Evolutionary conservation across 2,329 filamentous ascomycete genomes (phyloP).

Genomic region (Penicillium sp.): DNA sequence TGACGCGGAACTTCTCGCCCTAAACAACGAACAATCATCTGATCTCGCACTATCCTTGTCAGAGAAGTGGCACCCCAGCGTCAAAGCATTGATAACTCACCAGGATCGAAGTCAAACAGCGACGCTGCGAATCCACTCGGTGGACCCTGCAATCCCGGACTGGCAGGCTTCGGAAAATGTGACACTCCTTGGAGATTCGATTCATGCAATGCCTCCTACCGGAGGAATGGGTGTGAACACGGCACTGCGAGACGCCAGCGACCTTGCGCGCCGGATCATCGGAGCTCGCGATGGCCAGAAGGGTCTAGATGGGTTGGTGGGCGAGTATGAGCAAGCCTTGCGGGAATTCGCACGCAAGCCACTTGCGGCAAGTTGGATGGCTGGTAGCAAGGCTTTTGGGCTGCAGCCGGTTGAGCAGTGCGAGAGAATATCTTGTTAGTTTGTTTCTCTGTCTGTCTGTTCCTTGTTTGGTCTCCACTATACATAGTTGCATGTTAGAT

Average conservation of each 20-base stretch:
- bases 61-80: slow-evolving; percentile 21
- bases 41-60: slow-evolving; percentile 20
- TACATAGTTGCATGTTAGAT: too few relatives aligned
- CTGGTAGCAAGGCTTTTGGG: slow-evolving; percentile 21
- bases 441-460: background rate
- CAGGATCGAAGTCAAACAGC: slow-evolving; percentile 28
- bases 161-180: slow-evolving; percentile 32
- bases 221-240: slow-evolving; percentile 47
- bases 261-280: slow-evolving; percentile 28
- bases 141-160: slow-evolving; percentile 27
- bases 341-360: slow-evolving; percentile 19
- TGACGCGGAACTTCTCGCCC: slow-evolving; percentile 14
- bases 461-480: too few relatives aligned
- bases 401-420: slow-evolving; percentile 20
- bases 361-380: slow-evolving; percentile 21
- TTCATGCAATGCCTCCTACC: slow-evolving; percentile 46
- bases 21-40: slow-evolving; percentile 15
- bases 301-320: slow-evolving; percentile 8
- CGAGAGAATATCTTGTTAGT: slow-evolving; percentile 11
- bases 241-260: slow-evolving; percentile 39
- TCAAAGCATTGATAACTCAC: slow-evolving; percentile 23
- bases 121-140: slow-evolving; percentile 30
- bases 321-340: slow-evolving; percentile 19
- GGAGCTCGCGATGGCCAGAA: slow-evolving; percentile 9
- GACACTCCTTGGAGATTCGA: slow-evolving; percentile 44